Evolutionary conservation across 2,329 filamentous ascomycete species (phyloP).

Genomic region (Mycogone perniciosa): DNA sequence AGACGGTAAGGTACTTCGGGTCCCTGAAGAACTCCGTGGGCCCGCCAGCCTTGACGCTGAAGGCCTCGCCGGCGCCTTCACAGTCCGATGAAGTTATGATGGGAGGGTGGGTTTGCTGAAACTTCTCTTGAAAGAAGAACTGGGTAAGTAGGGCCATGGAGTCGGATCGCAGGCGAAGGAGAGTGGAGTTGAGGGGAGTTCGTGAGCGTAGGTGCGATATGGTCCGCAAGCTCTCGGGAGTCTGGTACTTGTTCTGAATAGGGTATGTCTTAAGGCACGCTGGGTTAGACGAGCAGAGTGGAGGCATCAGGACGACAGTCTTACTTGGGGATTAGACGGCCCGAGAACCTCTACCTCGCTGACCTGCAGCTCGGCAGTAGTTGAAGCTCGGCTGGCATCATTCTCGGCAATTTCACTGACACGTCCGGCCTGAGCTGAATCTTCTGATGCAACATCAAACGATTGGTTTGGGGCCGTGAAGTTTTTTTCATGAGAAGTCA

Average conservation of each 20-base stretch:
- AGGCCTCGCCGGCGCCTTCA: constrained; percentile 93
- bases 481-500: constrained; percentile 1
- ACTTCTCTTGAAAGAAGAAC: constrained; percentile 67
- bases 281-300: constrained; percentile 13
- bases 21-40: constrained; percentile 63
- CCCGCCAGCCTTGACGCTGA: constrained; percentile 55
- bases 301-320: constrained; percentile 23
- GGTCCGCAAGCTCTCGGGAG: constrained; percentile 78
- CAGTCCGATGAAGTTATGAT: constrained; percentile 96
- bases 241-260: constrained; percentile 94
- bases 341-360: constrained; percentile 64
- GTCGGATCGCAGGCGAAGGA: constrained; percentile 78
- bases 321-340: constrained; percentile 70
- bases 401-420: background rate
- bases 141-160: constrained; percentile 64
- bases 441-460: constrained; percentile 1
- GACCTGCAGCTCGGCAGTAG: constrained; percentile 63
- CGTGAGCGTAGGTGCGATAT: constrained; percentile 82
- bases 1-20: constrained; percentile 94
- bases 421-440: background rate
- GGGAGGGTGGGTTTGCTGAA: constrained; percentile 82
- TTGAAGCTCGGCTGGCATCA: background rate
- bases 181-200: constrained; percentile 70
- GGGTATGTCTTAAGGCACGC: constrained; percentile 64
- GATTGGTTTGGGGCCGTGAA: constrained; percentile 3